phyloP scores from a whole-genome alignment of 805 yeast genomes.

The Candida endomychidarum region DNA sequence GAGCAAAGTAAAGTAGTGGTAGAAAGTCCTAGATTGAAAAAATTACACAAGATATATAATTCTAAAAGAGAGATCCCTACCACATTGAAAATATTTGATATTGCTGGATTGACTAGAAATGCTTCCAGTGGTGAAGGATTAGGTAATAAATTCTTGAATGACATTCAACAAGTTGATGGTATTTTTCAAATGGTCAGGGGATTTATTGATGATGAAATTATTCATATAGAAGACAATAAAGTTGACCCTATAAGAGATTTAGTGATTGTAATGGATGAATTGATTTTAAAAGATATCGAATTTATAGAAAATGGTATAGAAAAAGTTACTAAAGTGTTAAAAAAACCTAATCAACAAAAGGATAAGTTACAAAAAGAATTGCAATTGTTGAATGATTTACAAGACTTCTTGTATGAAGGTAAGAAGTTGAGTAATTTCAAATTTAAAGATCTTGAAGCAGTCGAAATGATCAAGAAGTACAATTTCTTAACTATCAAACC shows the following conservation, averaged over 20 bases:
- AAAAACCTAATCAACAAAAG: constrained; percentile 29
- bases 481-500: constrained; percentile 86
- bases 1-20: constrained; percentile 96
- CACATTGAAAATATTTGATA: constrained; percentile 87
- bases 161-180: constrained; percentile 97
- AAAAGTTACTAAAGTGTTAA: constrained; percentile 25
- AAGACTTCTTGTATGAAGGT: constrained; percentile 45
- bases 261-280: constrained; percentile 62
- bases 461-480: constrained; percentile 65
- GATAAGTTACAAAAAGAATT: constrained; percentile 26
- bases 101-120: constrained; percentile 97
- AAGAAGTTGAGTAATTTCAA: constrained; percentile 56
- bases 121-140: constrained; percentile 97
- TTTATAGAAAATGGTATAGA: constrained; percentile 53
- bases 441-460: constrained; percentile 63
- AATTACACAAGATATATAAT: constrained; percentile 67
- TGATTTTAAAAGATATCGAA: constrained; percentile 59
- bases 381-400: constrained; percentile 31
- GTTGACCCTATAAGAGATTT: constrained; percentile 61
- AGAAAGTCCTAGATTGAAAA: constrained; percentile 86
- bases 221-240: constrained; percentile 63
- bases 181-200: constrained; percentile 97
- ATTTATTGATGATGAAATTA: constrained; percentile 96
- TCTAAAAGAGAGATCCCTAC: constrained; percentile 92
- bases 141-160: constrained; percentile 95